Percentiles rank a stretch among this genome's conserved stretches.
Conservation (phyloP, 192 early-diverging fungal species). For the Coemansia sp. region DNA sequence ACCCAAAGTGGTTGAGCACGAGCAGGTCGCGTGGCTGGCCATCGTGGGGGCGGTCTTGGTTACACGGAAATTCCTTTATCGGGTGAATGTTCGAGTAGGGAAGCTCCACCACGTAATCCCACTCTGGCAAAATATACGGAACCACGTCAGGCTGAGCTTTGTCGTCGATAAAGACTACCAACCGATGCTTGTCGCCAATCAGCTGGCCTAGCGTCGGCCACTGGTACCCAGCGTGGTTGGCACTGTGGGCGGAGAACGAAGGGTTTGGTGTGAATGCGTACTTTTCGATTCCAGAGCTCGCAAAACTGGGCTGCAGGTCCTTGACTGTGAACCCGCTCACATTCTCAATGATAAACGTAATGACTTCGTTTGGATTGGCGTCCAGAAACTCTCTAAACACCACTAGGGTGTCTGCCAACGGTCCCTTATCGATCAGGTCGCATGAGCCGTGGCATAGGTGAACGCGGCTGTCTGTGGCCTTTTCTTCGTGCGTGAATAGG, state of each 20-base stretch:
- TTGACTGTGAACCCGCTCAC: slow-evolving; percentile 48
- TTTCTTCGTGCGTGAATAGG: neutral
- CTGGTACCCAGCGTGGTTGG: slow-evolving; percentile 18
- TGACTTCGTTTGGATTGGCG: slow-evolving; percentile 66
- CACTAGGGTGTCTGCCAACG: slow-evolving; percentile 54
- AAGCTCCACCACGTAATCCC: slow-evolving; percentile 48
- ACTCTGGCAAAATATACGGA: slow-evolving; percentile 46
- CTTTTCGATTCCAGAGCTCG: slow-evolving; percentile 50
- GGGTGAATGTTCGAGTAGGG: slow-evolving; percentile 42
- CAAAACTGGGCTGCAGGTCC: slow-evolving; percentile 57
- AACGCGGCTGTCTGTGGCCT: slow-evolving; percentile 14
- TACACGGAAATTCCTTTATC: slow-evolving; percentile 35
- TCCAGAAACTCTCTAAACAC: slow-evolving; percentile 61
- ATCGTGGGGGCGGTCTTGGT: slow-evolving; percentile 41
- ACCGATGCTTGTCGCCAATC: slow-evolving; percentile 61
- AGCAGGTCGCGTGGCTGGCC: slow-evolving; percentile 30
- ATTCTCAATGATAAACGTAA: slow-evolving; percentile 78
- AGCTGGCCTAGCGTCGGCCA: slow-evolving; percentile 72
- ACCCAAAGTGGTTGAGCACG: slow-evolving; percentile 52
- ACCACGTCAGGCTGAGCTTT: slow-evolving; percentile 61
- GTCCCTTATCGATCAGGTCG: slow-evolving; percentile 61
- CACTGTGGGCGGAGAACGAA: neutral
- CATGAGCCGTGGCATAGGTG: slow-evolving; percentile 73
- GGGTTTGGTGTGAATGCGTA: slow-evolving; percentile 51
- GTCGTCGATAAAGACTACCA: slow-evolving; percentile 65